phyloP scores from a whole-genome alignment of 495 filamentous ascomycete species.

The Neurospora africana region DNA sequence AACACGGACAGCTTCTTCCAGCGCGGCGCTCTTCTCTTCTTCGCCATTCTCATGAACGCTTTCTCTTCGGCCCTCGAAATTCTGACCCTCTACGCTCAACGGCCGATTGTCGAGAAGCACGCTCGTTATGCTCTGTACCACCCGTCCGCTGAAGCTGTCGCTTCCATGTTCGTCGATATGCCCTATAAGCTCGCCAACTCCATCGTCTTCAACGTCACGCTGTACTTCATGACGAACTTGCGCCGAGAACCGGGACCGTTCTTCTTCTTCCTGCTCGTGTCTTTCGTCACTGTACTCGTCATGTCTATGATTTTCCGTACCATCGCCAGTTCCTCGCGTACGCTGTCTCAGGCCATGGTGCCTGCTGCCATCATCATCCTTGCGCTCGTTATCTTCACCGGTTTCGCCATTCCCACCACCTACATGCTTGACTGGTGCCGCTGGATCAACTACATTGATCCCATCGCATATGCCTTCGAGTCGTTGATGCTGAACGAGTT shows the following conservation, averaged over 20 bases:
- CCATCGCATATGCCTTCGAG: conserved; percentile 81
- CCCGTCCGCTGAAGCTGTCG: conserved; percentile 75
- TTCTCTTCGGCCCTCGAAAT: conserved; percentile 73
- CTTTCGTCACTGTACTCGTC: conserved; percentile 51
- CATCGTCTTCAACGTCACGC: conserved; percentile 51
- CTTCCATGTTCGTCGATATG: conserved; percentile 72
- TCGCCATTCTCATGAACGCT: conserved; percentile 77
- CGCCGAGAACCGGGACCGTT: conserved; percentile 69
- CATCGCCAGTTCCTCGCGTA: conserved; percentile 69
- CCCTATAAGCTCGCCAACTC: conserved; percentile 52
- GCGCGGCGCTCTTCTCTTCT: conserved; percentile 77
- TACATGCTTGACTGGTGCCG: conserved; percentile 77
- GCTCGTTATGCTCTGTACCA: conserved; percentile 85
- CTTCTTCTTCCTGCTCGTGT: conserved; percentile 69
- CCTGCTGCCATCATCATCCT: conserved; percentile 76
- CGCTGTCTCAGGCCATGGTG: conserved; percentile 73
- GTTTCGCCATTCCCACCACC: conserved; percentile 68
- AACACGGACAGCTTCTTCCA: conserved; percentile 63
- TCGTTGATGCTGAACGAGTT: conserved; percentile 89
- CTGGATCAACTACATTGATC: conserved; percentile 83
- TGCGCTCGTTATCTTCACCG: conserved; percentile 76
- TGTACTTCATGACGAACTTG: conserved; percentile 84
- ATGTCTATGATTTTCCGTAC: conserved; percentile 81
- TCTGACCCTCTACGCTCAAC: conserved; percentile 74
- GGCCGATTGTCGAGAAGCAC: conserved; percentile 90